Evolutionary conservation across 1,139 yeast genomes (phyloP).

Genomic region (Kazachstania sp.): DNA sequence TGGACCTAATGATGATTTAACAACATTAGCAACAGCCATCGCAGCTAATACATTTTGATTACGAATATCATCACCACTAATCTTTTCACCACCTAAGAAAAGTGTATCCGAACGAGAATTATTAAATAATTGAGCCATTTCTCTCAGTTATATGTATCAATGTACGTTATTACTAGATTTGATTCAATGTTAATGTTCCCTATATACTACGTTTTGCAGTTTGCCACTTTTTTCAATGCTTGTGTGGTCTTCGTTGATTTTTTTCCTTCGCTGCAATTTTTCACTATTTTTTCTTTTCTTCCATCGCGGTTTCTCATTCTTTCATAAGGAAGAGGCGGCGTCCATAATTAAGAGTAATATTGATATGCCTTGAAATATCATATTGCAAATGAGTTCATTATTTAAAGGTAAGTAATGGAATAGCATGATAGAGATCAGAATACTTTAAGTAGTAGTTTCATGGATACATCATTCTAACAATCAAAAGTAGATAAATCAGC

Average conservation of each 20-base stretch:
- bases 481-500: no score
- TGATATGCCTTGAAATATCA: no score
- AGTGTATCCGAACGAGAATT: constrained; percentile 85
- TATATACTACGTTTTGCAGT: neutral
- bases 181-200: neutral
- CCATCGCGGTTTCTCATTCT: neutral
- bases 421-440: no score
- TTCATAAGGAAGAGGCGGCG: no score
- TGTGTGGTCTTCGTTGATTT: neutral
- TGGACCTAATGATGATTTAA: constrained; percentile 94
- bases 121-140: constrained; percentile 48
- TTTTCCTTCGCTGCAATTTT: neutral
- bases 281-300: neutral
- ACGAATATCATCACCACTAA: constrained; percentile 93
- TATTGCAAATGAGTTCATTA: no score
- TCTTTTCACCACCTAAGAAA: constrained; percentile 91
- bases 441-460: no score
- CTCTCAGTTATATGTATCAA: neutral
- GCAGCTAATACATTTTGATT: constrained; percentile 95
- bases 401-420: no score
- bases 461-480: no score
- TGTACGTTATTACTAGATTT: no score
- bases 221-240: constrained; percentile 1
- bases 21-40: constrained; percentile 93
- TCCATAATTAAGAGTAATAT: no score